Evolutionary conservation across 345 rosid genomes (phyloP).

Genomic region (Linum usitatissimum): DNA sequence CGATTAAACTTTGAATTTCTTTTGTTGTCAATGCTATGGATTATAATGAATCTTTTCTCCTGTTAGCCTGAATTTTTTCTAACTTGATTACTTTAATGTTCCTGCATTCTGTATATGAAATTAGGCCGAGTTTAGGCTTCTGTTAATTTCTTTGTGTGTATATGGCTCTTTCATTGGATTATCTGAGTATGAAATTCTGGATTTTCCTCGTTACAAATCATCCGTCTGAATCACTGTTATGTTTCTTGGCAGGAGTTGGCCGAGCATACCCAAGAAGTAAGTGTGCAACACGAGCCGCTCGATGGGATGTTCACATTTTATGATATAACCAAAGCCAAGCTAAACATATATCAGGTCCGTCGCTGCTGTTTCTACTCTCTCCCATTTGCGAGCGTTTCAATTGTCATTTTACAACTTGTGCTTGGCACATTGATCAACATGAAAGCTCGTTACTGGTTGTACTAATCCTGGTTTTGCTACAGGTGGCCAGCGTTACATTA

Average conservation of each 20-base stretch:
- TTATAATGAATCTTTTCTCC: neutral
- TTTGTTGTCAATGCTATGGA: neutral
- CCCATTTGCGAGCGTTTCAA: neutral
- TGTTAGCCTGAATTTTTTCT: no score
- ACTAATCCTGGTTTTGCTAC: slow-evolving; percentile 15
- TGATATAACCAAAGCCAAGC: slow-evolving; percentile 62
- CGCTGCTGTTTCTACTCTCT: neutral
- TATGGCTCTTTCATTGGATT: neutral
- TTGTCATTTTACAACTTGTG: neutral
- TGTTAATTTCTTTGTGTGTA: neutral
- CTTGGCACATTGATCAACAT: neutral
- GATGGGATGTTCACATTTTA: slow-evolving; percentile 89
- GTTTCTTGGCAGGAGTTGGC: slow-evolving; percentile 64
- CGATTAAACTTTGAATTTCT: neutral
- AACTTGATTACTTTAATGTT: neutral
- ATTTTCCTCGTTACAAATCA: neutral
- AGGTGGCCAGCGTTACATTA: slow-evolving; percentile 98
- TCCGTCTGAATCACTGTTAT: neutral
- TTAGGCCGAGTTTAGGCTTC: neutral
- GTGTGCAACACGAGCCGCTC: slow-evolving; percentile 61
- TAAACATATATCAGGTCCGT: slow-evolving; percentile 79
- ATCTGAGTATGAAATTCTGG: neutral
- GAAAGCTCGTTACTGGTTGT: neutral
- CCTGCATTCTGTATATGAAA: neutral
- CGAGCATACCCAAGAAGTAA: slow-evolving; percentile 67